Conservation (phyloP, 352 stramenopile genomes). For the Pythium guiyangense region DNA sequence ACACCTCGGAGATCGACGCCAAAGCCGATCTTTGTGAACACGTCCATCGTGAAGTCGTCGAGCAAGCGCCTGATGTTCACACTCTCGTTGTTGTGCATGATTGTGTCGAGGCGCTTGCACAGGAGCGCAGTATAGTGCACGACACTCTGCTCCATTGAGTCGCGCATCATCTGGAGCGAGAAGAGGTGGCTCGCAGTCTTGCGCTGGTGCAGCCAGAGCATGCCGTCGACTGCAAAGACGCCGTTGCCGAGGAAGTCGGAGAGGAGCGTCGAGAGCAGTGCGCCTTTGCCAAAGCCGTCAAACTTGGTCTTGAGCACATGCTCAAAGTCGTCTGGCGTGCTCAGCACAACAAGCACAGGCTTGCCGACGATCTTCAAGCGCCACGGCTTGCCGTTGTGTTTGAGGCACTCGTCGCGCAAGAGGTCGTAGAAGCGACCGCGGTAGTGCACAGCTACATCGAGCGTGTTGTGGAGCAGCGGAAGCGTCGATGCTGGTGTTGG, state of each 20-base stretch:
- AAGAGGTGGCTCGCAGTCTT: conserved; percentile 82
- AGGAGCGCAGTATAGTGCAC: conserved; percentile 12
- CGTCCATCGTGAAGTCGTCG: conserved; percentile 43
- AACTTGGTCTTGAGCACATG: conserved; percentile 46
- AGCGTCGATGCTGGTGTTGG: not conserved
- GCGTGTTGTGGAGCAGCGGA: conserved; percentile 8
- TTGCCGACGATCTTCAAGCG: conserved; percentile 6
- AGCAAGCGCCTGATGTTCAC: conserved; percentile 23
- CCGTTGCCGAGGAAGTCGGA: conserved; percentile 44
- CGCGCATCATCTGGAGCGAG: conserved; percentile 28
- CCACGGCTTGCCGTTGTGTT: conserved; percentile 15
- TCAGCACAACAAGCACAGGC: conserved; percentile 20
- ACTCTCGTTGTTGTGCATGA: not conserved
- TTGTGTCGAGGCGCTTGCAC: not conserved
- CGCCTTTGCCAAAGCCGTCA: conserved; percentile 47
- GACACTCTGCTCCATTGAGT: conserved; percentile 25
- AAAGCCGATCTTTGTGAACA: conserved; percentile 55
- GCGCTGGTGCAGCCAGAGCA: conserved; percentile 44
- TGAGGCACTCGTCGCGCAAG: conserved; percentile 26
- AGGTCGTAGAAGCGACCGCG: conserved; percentile 27
- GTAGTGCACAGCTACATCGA: conserved; percentile 27
- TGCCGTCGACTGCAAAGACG: conserved; percentile 50
- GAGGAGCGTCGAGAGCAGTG: conserved; percentile 16
- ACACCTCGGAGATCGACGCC: conserved; percentile 31
- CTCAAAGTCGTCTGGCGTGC: conserved; percentile 18